Percentiles rank a stretch among this genome's conserved stretches.
phyloP scores from a whole-genome alignment of 805 yeast species.

The Tetrapisispora taiwanensis region DNA sequence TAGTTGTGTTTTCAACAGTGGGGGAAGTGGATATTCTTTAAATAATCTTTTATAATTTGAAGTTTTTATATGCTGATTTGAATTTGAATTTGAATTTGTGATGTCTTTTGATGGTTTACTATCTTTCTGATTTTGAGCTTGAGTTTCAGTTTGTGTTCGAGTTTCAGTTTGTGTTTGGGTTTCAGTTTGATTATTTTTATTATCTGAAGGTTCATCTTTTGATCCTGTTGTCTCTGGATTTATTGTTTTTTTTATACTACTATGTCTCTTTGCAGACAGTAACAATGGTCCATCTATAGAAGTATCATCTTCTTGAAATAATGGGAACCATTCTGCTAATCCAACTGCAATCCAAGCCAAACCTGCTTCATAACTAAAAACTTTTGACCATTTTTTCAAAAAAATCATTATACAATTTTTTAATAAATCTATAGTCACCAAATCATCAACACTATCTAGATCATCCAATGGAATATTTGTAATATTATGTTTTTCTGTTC shows the following conservation, averaged over 20 bases:
- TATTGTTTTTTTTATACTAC: constrained; percentile 4
- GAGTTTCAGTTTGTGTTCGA: too few relatives aligned
- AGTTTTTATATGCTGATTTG: not conserved
- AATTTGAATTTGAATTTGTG: not conserved
- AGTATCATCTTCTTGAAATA: constrained; percentile 14
- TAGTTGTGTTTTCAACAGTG: constrained; percentile 11
- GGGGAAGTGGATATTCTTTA: constrained; percentile 24
- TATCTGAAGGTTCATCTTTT: not conserved
- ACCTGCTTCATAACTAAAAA: constrained; percentile 70
- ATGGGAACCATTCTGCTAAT: constrained; percentile 79
- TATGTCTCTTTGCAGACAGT: constrained; percentile 19
- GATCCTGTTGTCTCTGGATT: not conserved
- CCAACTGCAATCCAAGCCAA: constrained; percentile 83
- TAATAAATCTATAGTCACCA: constrained; percentile 18
- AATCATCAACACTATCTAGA: not conserved
- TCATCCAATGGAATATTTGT: not conserved
- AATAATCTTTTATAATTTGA: constrained; percentile 10
- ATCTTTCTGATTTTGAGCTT: not conserved
- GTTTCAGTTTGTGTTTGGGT: not conserved
- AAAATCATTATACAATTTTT: constrained; percentile 56
- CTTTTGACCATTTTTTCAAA: constrained; percentile 65
- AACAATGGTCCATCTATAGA: constrained; percentile 16
- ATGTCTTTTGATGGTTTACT: not conserved
- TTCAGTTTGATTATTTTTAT: not conserved
- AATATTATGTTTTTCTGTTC: not conserved